These are phyloP conservation scores for Phyllostachys edulis DNA, from an alignment of 176 grass and related monocot genomes.

Conservation along the genomic window DNA sequence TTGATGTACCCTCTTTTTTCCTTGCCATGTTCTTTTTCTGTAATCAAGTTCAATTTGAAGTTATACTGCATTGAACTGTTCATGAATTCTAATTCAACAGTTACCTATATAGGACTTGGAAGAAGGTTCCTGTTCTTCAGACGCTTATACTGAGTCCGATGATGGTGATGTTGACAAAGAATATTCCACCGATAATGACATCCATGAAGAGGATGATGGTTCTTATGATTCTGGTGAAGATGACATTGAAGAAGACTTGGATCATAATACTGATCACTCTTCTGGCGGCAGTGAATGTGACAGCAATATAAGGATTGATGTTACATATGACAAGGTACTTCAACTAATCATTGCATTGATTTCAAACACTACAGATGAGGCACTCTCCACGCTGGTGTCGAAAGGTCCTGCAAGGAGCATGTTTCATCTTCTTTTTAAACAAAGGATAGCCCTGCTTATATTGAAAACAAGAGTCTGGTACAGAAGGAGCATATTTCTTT, in stretches of 20 bases:
- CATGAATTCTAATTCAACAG: constrained; percentile 43
- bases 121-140: constrained; percentile 78
- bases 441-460: not conserved
- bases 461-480: not conserved
- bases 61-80: constrained; percentile 13
- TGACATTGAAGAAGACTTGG: constrained; percentile 54
- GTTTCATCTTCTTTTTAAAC: not conserved
- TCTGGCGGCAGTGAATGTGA: constrained; percentile 54
- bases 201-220: constrained; percentile 69
- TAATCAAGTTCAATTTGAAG: constrained; percentile 30
- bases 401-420: constrained; percentile 2
- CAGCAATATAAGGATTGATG: constrained; percentile 35
- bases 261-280: constrained; percentile 48
- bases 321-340: constrained; percentile 61
- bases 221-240: constrained; percentile 72
- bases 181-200: constrained; percentile 78
- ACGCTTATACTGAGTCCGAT: constrained; percentile 85
- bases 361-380: constrained; percentile 22
- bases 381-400: not conserved
- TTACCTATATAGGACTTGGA: constrained; percentile 58
- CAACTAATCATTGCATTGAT: constrained; percentile 27
- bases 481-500: not conserved
- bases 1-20: constrained; percentile 66
- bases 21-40: constrained; percentile 24
- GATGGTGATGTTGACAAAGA: constrained; percentile 68